A percentile compares a stretch with the other conserved stretches of the same genome.
phyloP scores from a whole-genome alignment of 306 rosid genomes.

The Citrullus amarus region DNA sequence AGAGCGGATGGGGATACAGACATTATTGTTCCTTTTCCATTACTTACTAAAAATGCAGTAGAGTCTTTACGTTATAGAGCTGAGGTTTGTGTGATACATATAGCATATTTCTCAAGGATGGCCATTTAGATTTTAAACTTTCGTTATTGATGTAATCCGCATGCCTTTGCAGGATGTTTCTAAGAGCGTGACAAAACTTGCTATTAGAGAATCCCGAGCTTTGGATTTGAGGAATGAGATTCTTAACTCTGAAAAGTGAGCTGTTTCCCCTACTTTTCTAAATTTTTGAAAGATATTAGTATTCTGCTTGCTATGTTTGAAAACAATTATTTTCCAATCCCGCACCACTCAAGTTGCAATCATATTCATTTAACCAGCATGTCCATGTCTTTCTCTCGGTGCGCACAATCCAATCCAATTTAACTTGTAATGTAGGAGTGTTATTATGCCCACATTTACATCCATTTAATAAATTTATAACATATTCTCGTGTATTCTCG shows the following conservation, averaged over 20 bases:
- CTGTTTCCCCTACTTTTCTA: background rate
- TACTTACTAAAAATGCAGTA: constrained; percentile 63
- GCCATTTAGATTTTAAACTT: background rate
- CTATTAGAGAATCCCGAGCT: constrained; percentile 77
- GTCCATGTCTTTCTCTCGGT: background rate
- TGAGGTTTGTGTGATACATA: constrained; percentile 40
- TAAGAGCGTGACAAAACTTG: constrained; percentile 79
- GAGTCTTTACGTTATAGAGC: constrained; percentile 88
- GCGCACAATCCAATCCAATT: background rate
- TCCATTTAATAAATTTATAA: background rate
- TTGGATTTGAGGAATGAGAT: constrained; percentile 92
- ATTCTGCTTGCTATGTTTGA: background rate
- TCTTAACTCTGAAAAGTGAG: constrained; percentile 90
- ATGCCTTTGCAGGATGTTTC: constrained; percentile 52
- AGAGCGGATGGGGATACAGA: constrained; percentile 55
- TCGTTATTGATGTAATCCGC: background rate
- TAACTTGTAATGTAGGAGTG: background rate
- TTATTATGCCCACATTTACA: background rate
- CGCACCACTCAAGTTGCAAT: background rate
- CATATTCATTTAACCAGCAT: background rate
- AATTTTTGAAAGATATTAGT: background rate
- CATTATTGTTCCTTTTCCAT: constrained; percentile 54
- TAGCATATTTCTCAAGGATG: background rate
- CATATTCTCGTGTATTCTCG: background rate
- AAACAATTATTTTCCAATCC: background rate